Evolutionary conservation across 352 stramenopile genomes (phyloP), one percentile per base, ranked within the genome.

Genomic region (Phytopythium helicoides): DNA sequence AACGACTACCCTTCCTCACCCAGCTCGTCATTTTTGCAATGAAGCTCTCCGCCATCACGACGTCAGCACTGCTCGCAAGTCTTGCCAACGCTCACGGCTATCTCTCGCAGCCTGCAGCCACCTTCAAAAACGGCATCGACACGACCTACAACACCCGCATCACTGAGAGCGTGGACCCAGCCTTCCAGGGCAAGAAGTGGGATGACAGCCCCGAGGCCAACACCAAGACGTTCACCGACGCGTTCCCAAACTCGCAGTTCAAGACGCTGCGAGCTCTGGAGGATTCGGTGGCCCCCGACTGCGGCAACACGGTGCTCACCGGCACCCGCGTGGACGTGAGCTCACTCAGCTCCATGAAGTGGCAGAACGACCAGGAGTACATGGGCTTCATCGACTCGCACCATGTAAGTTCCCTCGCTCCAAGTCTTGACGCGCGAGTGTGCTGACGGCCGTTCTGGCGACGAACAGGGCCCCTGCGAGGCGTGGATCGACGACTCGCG

Each of bases 401-500:
- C 37, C 63, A 57, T 56, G 48, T 62, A 62, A 57, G 56, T 34
- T n/a, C 14, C 11, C n/a, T 28, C 6, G 15, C n/a, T n/a, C n/a
- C n/a, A n/a, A n/a, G n/a, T n/a, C n/a, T 7, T 56, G 7, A 1
- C 8, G 1, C 3, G 7, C 21, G 28, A 3, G 12, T 23, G n/a
- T 47, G 31, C 18, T 34, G 4, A 23, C 6, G 36, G 28, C 8
- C 34, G 28, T 15, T 33, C 2, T 19, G 26, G 19, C 19, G 44
- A 54, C 35, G 8, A 37, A 56, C 31, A 72, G 55, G 70, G 73
- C 1, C 73, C 70, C 15, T 83, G 73, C 25, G 73, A 83, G 46
- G 56, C 77, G 34, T 83, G 67, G 66, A 56, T 84, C 19, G 67
- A 76, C 52, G 54, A 60, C 21, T 56, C 21, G 48, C 40, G 53